Percentiles rank a stretch among this genome's conserved stretches.
phyloP scores from a whole-genome alignment of 225 moss, liverwort and hornwort genomes.

The Takakia lepidozioides region DNA sequence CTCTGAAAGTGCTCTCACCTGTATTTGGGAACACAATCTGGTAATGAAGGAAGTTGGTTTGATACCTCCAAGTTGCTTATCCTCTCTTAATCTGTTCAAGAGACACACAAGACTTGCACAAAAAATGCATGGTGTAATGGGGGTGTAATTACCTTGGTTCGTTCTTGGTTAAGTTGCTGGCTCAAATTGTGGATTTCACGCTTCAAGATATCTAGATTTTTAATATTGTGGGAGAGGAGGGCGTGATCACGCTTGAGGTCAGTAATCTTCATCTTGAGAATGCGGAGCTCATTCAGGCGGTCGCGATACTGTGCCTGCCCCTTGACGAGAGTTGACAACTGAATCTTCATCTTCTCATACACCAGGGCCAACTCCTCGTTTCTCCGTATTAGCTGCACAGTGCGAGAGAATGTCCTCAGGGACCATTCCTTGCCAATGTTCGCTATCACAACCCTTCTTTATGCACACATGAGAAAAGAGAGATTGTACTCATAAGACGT shows the following conservation, averaged over 20 bases:
- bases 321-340: constrained; percentile 48
- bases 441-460: no score
- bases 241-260: constrained; percentile 44
- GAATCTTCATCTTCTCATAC: constrained; percentile 60
- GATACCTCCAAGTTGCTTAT: constrained; percentile 7
- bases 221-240: constrained; percentile 30
- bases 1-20: constrained; percentile 65
- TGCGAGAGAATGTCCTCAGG: no score
- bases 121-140: no score
- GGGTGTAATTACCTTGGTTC: constrained; percentile 62
- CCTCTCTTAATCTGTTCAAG: no score
- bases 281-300: constrained; percentile 48
- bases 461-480: no score
- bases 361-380: constrained; percentile 36
- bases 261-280: constrained; percentile 47
- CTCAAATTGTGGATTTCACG: constrained; percentile 37
- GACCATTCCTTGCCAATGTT: no score
- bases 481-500: no score
- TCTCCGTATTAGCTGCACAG: constrained; percentile 38
- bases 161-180: constrained; percentile 42
- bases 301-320: constrained; percentile 50
- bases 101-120: no score
- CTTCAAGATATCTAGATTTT: constrained; percentile 30
- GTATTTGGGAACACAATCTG: neutral
- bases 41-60: neutral